These are phyloP conservation scores for Inga leiocalycina DNA, from an alignment of 306 rosid genomes.

Conservation along the genomic window DNA sequence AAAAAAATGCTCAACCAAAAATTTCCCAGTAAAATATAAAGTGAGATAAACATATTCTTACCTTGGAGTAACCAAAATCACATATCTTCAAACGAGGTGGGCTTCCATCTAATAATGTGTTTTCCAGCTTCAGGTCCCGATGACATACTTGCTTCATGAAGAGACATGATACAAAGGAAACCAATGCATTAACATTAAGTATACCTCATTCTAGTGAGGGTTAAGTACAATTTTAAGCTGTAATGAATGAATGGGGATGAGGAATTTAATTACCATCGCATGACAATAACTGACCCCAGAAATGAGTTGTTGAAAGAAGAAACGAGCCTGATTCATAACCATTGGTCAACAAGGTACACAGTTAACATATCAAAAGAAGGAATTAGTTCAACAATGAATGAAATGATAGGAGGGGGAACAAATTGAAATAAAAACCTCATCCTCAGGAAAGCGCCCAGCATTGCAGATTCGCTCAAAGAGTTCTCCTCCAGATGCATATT, in stretches of 20 bases:
- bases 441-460: conserved; percentile 83
- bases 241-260: neutral
- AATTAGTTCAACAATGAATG: neutral
- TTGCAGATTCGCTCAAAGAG: conserved; percentile 73
- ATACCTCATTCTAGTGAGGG: conserved; percentile 16
- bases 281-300: conserved; percentile 96
- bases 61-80: conserved; percentile 98
- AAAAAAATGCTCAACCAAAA: conserved; percentile 25
- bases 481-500: conserved; percentile 97
- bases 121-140: conserved; percentile 93
- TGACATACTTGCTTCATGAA: conserved; percentile 92
- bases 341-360: conserved; percentile 18
- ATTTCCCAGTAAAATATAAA: conserved; percentile 8
- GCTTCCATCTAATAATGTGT: conserved; percentile 92
- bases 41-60: conserved; percentile 31
- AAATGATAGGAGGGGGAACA: conserved; percentile 15
- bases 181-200: neutral
- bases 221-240: conserved; percentile 2
- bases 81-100: conserved; percentile 87
- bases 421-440: conserved; percentile 61
- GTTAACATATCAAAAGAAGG: conserved; percentile 1
- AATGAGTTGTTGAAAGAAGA: conserved; percentile 96
- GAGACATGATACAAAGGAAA: conserved; percentile 25
- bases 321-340: conserved; percentile 77
- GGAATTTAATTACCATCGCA: conserved; percentile 69